Percentiles rank a stretch among this genome's conserved stretches.
phyloP scores from a whole-genome alignment of 257 asterid species.

The Scutellaria galericulata region DNA sequence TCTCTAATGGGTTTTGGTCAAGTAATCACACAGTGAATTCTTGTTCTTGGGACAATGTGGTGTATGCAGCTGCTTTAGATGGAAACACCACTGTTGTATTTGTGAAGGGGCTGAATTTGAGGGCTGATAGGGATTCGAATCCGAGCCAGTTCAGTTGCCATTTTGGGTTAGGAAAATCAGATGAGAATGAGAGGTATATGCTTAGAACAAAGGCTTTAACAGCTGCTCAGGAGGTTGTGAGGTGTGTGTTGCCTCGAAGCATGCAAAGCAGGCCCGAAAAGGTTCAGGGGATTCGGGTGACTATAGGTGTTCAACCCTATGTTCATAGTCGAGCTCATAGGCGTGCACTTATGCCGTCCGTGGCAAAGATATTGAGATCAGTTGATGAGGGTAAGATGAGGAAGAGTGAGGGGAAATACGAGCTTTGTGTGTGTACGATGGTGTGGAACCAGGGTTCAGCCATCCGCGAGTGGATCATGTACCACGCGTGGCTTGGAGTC shows the following conservation, averaged over 20 bases:
- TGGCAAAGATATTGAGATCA: constrained; percentile 58
- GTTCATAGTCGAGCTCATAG: constrained; percentile 38
- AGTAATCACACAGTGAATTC: constrained; percentile 45
- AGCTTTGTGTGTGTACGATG: constrained; percentile 94
- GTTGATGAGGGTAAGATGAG: constrained; percentile 23
- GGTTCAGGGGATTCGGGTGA: constrained; percentile 60
- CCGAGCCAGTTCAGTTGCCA: constrained; percentile 78
- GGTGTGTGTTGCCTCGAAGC: constrained; percentile 73
- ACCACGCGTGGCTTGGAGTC: constrained; percentile 92
- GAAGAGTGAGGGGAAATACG: constrained; percentile 44
- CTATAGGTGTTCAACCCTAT: constrained; percentile 54
- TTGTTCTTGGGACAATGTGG: constrained; percentile 78
- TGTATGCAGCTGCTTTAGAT: constrained; percentile 76
- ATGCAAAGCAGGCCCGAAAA: constrained; percentile 47
- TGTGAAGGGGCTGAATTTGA: constrained; percentile 88
- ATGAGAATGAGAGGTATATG: constrained; percentile 35
- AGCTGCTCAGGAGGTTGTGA: constrained; percentile 92
- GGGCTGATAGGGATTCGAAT: constrained; percentile 68
- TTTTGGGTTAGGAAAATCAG: constrained; percentile 60
- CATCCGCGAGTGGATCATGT: constrained; percentile 82
- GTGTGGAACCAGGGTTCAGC: constrained; percentile 92
- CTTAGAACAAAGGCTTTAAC: constrained; percentile 67
- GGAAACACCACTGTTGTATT: constrained; percentile 70
- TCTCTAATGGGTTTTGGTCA: constrained; percentile 29
- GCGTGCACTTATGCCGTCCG: constrained; percentile 69